Evolutionary conservation across 2,329 filamentous ascomycete genomes (phyloP).

Genomic region (Helotiales sp.): DNA sequence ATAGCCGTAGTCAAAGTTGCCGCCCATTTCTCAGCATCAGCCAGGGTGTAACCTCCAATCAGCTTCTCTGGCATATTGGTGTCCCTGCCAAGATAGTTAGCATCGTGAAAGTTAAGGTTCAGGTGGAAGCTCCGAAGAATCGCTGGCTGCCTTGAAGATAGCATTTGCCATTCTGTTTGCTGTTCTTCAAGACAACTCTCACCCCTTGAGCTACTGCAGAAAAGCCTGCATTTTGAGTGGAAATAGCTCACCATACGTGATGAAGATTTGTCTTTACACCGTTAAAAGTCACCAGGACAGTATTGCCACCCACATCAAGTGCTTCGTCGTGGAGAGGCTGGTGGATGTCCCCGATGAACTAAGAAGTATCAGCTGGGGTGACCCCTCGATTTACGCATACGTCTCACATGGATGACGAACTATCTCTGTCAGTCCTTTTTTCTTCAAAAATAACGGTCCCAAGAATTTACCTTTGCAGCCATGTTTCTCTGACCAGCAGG

Average conservation of each 20-base stretch:
- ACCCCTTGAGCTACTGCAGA: too few species aligned
- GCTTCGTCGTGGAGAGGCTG: constrained; percentile 68
- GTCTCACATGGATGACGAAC: constrained; percentile 37
- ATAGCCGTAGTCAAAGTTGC: constrained; percentile 56
- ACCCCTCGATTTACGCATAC: too few species aligned
- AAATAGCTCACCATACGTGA: constrained; percentile 73
- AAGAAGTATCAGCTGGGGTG: constrained; percentile 27
- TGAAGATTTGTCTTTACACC: constrained; percentile 63
- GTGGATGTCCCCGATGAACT: constrained; percentile 71
- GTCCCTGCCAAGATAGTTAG: too few species aligned
- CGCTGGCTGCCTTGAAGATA: too few species aligned
- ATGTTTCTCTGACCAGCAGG: constrained; percentile 49
- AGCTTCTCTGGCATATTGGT: constrained; percentile 66
- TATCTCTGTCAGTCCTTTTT: constrained; percentile 19
- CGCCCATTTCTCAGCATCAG: constrained; percentile 56
- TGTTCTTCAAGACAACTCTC: too few species aligned
- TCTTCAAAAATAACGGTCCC: neutral
- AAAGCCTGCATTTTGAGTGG: too few species aligned
- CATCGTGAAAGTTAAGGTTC: too few species aligned
- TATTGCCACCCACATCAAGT: constrained; percentile 65
- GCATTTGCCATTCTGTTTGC: too few species aligned
- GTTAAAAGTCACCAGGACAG: constrained; percentile 63
- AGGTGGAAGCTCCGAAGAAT: too few species aligned
- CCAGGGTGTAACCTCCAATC: constrained; percentile 55
- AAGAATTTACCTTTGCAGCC: constrained; percentile 51